Conservation (phyloP, 768 basidiomycete species). For the Serpula lacrymans region DNA sequence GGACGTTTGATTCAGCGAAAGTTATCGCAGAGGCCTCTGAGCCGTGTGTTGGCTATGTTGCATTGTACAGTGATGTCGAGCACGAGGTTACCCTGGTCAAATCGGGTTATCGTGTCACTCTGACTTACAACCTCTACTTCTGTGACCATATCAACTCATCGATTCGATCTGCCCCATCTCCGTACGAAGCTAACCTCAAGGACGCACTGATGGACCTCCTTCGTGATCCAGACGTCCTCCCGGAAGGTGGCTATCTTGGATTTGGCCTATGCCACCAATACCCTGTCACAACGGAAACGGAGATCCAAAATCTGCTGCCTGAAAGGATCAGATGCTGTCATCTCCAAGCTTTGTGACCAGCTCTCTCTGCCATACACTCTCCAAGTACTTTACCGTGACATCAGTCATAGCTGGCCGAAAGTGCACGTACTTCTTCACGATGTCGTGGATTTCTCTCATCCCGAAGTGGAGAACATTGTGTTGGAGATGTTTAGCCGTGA, state of each 20-base stretch:
- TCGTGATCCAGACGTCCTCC: constrained; percentile 23
- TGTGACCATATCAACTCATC: too few relatives aligned
- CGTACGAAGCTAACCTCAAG: constrained; percentile 11
- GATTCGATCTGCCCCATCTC: background rate
- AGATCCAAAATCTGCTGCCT: constrained; percentile 17
- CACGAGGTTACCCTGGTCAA: constrained; percentile 42
- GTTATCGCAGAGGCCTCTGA: constrained; percentile 8
- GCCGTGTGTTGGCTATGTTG: constrained; percentile 32
- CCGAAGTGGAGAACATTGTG: too few relatives aligned
- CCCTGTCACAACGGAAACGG: constrained; percentile 17
- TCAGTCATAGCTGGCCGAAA: too few relatives aligned
- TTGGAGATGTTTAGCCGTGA: too few relatives aligned
- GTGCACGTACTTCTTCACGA: too few relatives aligned
- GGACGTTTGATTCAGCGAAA: constrained; percentile 36
- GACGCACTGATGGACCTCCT: constrained; percentile 22
- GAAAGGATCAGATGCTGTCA: constrained; percentile 28
- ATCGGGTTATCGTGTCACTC: constrained; percentile 40
- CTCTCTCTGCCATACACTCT: constrained; percentile 17
- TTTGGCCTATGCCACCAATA: constrained; percentile 35
- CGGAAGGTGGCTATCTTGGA: constrained; percentile 30
- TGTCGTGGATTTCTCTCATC: too few relatives aligned
- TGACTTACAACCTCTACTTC: constrained; percentile 42
- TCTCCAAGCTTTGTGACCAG: constrained; percentile 14
- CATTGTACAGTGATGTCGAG: constrained; percentile 44
- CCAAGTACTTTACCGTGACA: constrained; percentile 16